Base-by-base conservation (phyloP, 2,329 filamentous ascomycete species). In the Fusarium xylarioides region DNA sequence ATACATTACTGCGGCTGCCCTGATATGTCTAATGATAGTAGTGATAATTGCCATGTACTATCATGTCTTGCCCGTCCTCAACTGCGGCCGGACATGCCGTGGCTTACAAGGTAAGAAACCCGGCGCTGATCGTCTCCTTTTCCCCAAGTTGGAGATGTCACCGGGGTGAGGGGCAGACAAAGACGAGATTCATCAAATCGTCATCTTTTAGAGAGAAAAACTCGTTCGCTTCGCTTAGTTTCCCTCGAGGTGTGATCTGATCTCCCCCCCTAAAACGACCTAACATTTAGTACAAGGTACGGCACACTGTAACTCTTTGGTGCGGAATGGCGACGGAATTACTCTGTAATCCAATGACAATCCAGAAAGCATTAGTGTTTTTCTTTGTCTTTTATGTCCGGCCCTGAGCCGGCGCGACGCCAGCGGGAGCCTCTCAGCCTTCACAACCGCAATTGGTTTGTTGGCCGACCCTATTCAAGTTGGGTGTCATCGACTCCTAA, bases 381-480 rank as follows among this genome's bases (percentile, higher is more conserved):
- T 47, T 37, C 34, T 46, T 38, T 52, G 49, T 65, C 26, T 37
- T 52, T 57, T 49, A 71, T 68, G 56, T 46, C 59, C 56, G 71
- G 60, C 37, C 63, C 70, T 58, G 63, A 74, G 63, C 63, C 63
- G 70, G 55, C 47, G 50, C 47, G 63, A 73, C 70, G 70, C 71
- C 67, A 74, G 34, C 52, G 26, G 50, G 57, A 64, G 58, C n/a
- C 38, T 64, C 26, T 56, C 47, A 64, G 63, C 23, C 35, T 68
- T 35, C 47, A 37, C 58, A 55, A 43, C 66, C 65, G 56, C 61
- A 70, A 66, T 57, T 37, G 56, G 62, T 49, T 54, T 62, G 58
- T 55, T 54, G 54, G 23, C 57, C 62, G 54, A 23, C 35, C 30
- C 64, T 55, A 44, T 37, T 52, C 38, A 52, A 61, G 58, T 64